These are phyloP conservation scores for Tolypocladium pustulatum DNA, from an alignment of 2,329 filamentous ascomycete genomes.

Conservation along the genomic window DNA sequence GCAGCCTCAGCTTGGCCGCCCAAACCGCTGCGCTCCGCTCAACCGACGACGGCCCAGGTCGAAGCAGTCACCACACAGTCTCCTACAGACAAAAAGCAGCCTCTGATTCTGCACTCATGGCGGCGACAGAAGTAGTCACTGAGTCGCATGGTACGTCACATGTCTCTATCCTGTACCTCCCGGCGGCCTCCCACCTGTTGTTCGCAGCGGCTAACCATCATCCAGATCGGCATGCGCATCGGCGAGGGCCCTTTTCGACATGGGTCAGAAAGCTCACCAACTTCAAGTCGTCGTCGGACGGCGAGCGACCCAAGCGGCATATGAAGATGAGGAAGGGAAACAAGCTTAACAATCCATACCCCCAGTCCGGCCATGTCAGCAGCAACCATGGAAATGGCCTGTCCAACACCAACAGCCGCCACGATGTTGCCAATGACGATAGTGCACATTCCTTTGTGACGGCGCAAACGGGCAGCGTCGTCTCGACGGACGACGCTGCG, in stretches of 20 bases:
- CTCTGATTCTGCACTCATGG: constrained; percentile 16
- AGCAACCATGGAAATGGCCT: constrained; percentile 12
- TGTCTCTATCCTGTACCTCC: background rate
- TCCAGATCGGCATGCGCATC: constrained; percentile 55
- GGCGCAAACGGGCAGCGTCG: constrained; percentile 40
- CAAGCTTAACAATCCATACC: constrained; percentile 85
- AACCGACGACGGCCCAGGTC: background rate
- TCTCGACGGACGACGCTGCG: constrained; percentile 49
- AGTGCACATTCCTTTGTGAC: constrained; percentile 47
- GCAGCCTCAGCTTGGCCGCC: background rate
- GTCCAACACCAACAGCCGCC: constrained; percentile 9
- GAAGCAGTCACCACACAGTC: background rate
- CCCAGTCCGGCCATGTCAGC: constrained; percentile 57
- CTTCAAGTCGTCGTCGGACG: constrained; percentile 65
- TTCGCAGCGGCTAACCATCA: background rate
- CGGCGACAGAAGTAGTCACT: constrained; percentile 24
- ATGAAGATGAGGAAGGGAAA: constrained; percentile 43
- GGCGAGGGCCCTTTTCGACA: constrained; percentile 77
- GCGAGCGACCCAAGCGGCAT: constrained; percentile 32
- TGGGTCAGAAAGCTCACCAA: constrained; percentile 92
- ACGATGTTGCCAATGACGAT: constrained; percentile 19
- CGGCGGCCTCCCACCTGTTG: background rate
- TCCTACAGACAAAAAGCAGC: background rate
- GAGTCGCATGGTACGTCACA: constrained; percentile 31
- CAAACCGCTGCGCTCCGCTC: background rate